phyloP scores from a whole-genome alignment of 768 basidiomycete genomes.

The Phaeotremella fagi region DNA sequence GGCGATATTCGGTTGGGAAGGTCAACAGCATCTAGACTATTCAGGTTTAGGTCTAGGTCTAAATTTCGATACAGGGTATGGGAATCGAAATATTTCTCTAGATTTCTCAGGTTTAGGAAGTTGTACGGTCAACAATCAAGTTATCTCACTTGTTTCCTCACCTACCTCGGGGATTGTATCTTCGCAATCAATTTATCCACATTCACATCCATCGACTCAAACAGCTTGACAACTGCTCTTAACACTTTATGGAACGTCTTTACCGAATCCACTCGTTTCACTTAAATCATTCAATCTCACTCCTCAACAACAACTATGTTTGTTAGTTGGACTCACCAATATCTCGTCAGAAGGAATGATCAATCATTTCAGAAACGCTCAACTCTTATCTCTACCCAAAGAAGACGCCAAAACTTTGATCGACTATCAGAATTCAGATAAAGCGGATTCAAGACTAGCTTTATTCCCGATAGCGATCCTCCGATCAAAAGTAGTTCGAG shows the following conservation, averaged over 20 bases:
- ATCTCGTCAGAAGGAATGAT: conserved; percentile 1
- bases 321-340: conserved; percentile 21
- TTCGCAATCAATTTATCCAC: too few relatives aligned
- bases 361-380: conserved; percentile 6
- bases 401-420: conserved; percentile 15
- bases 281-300: background rate
- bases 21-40: too few relatives aligned
- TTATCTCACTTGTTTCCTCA: background rate
- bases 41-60: too few relatives aligned
- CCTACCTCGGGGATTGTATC: too few relatives aligned
- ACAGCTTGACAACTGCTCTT: conserved; percentile 18
- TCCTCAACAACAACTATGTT: conserved; percentile 13
- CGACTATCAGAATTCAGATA: conserved; percentile 10
- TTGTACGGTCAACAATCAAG: background rate
- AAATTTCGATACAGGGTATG: too few relatives aligned
- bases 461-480: conserved; percentile 30
- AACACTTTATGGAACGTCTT: conserved; percentile 9
- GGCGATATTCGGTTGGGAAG: too few relatives aligned
- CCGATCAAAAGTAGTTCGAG: conserved; percentile 9
- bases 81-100: too few relatives aligned
- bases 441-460: conserved; percentile 13
- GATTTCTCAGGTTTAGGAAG: background rate
- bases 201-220: conserved; percentile 15
- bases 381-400: conserved; percentile 10
- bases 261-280: conserved; percentile 9